Evolutionary conservation across 768 basidiomycete genomes (phyloP).

Genomic region (Cystobasidium tubakii): DNA sequence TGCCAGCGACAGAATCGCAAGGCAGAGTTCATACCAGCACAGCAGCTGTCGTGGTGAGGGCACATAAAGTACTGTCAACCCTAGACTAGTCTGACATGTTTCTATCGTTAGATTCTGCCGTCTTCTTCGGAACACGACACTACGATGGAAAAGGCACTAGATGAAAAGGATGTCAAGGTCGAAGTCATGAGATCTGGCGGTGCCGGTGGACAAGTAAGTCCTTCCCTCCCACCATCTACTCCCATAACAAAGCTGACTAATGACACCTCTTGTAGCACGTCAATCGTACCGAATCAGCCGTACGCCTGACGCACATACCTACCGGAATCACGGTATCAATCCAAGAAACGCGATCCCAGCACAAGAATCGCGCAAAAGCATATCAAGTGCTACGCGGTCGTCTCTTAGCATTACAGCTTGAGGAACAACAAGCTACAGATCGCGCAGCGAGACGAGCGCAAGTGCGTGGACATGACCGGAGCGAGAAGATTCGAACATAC

Average conservation of each 20-base stretch:
- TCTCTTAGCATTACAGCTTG: constrained; percentile 72
- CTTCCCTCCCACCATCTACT: not conserved
- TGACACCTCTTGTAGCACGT: constrained; percentile 62
- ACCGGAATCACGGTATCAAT: constrained; percentile 92
- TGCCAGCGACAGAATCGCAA: constrained; percentile 80
- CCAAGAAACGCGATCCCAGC: constrained; percentile 96
- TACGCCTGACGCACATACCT: constrained; percentile 84
- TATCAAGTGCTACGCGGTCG: constrained; percentile 83
- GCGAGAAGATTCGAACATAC: constrained; percentile 93
- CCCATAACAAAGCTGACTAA: not conserved
- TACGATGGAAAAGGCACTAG: constrained; percentile 67
- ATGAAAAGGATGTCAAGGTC: constrained; percentile 69
- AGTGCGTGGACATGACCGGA: constrained; percentile 74
- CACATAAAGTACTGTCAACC: constrained; percentile 46
- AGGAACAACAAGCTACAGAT: constrained; percentile 63
- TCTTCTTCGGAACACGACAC: constrained; percentile 63
- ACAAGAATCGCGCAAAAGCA: constrained; percentile 88
- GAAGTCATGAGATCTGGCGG: constrained; percentile 97
- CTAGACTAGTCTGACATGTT: not conserved
- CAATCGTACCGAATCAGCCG: constrained; percentile 96
- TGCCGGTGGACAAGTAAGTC: constrained; percentile 81
- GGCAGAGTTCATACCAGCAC: constrained; percentile 91
- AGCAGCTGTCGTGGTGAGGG: constrained; percentile 66
- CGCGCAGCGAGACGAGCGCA: constrained; percentile 66
- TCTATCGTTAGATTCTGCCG: constrained; percentile 69